These are phyloP conservation scores for Chytriomyces sp. DNA, from an alignment of 192 early-diverging fungal species.

Conservation along the genomic window DNA sequence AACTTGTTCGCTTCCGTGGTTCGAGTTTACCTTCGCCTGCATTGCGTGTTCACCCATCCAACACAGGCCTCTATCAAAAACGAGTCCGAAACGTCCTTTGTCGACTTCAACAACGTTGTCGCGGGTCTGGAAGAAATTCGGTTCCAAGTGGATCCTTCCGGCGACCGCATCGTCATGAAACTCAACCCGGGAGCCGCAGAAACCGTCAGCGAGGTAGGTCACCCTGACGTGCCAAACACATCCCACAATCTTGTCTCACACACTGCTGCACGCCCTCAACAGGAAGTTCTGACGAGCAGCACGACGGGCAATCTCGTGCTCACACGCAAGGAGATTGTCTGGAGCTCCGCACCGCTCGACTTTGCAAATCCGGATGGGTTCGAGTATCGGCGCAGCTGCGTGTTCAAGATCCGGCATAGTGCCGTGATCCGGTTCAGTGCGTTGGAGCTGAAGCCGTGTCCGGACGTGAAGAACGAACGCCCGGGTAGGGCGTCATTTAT, in stretches of 20 bases:
- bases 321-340: slow-evolving; percentile 29
- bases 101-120: slow-evolving; percentile 23
- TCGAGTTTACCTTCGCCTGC: not conserved
- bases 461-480: too few relatives aligned
- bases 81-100: not conserved
- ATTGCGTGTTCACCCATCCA: not conserved
- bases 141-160: slow-evolving; percentile 30
- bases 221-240: not conserved
- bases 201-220: slow-evolving; percentile 2
- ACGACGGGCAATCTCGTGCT: slow-evolving; percentile 21
- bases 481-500: not conserved
- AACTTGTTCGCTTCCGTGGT: slow-evolving; percentile 11
- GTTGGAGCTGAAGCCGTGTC: not conserved
- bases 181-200: not conserved
- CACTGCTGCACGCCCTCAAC: not conserved
- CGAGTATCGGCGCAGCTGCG: not conserved
- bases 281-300: slow-evolving; percentile 29
- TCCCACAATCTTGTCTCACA: not conserved
- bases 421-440: slow-evolving; percentile 22
- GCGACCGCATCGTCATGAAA: slow-evolving; percentile 34
- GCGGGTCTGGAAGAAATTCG: slow-evolving; percentile 30
- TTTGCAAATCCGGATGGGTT: slow-evolving; percentile 1
- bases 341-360: slow-evolving; percentile 4
- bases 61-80: slow-evolving; percentile 14
- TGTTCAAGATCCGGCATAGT: slow-evolving; percentile 2